Base-by-base conservation (phyloP, 2,329 filamentous ascomycete species). In the Fusarium nanum region DNA sequence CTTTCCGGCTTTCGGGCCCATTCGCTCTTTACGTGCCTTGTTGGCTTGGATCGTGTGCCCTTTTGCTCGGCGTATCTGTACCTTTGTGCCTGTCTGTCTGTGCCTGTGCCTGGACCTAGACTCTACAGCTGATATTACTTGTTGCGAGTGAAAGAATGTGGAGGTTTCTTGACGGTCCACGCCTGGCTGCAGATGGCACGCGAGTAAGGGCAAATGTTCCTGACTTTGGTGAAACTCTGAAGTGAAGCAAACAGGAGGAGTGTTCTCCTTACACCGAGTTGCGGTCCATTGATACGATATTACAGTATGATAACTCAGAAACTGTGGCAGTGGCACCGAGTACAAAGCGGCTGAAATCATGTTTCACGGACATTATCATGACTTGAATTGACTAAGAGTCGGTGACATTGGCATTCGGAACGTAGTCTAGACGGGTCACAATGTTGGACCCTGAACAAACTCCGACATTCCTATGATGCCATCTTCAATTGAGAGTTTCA, bases 281-380 rank as follows among this genome's bases (percentile, higher is more conserved):
- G 34, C 23, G 23, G 60, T 30, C 28, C 12, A 50, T 57, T 37
- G 20, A 64, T 27, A 60, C 40, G n/a, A 18, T 25, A 16, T 16
- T 53, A 12, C 13, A 20, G 47, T 57, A 48, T 41, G 58, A 37
- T 52, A 64, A 56, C 34, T 52, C 60, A 28, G 45, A 28, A 20
- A 45, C 59, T 53, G 53, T 71, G 57, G 50, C 48, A 61, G 69
- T 71, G 56, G 46, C 48, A 73, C 66, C 52, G 47, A 61, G 54
- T 22, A 71, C 70, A 60, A 42, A 61, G 70, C 57, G 58, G 64
- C 68, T 73, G 70, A 75, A 64, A 70, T 65, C 55, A 62, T 73
- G 70, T 75, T 73, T 72, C 67, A 73, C 64, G 49, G 61, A 60
- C 58, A 56, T 71, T 65, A 47, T 59, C 37, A 61, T 62, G 56